Evolutionary conservation across 2,329 filamentous ascomycete genomes (phyloP), one percentile per base, ranked within the genome.

Genomic region (Madurella mycetomatis): DNA sequence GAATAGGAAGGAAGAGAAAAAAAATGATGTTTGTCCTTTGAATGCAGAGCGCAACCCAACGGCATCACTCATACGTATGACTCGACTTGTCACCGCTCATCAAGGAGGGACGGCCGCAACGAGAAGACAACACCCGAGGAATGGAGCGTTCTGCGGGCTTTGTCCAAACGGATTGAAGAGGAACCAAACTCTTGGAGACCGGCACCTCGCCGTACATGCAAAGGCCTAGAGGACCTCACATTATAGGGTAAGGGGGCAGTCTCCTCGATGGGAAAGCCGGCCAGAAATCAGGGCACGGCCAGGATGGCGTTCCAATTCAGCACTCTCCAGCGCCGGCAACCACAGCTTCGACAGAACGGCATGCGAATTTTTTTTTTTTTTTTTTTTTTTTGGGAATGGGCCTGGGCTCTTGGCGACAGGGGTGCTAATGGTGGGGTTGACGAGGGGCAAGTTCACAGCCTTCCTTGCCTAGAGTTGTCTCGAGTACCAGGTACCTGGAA

Each of bases 81-180:
- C 31, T 47, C 37, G 41, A 41, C 25, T 13, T 18, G 51, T 57
- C 48, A 57, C 57, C 51, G 51, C 54, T 53, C 57, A 57, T 45
- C 18, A 25, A 16, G 12, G 12, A 45, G 9, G 25, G 18, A 41
- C 11, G 25, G 37, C 42, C 17, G n/a, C n/a, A 15, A 18, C 12
- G 48, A 18, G 48, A 41, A n/a, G 30, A 45, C 12, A 11, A 5
- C 13, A 31, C 15, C 53, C 44, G 50, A 55, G 44, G 45, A 46
- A 45, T 50, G 56, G 50, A 56, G 49, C 18, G 49, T 39, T 47
- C 43, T 40, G 52, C 11, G 34, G 13, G 41, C 17, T 30, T 45
- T 46, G 41, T 39, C 2, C 41, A 42, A 41, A 48, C 13, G 49
- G 49, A 50, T 51, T 51, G 37, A 44, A 49, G 51, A 32, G 50